A percentile compares a stretch with the other conserved stretches of the same genome.
Evolutionary conservation across 306 rosid genomes (phyloP).

Genomic region (Dalbergia cochinchinensis): DNA sequence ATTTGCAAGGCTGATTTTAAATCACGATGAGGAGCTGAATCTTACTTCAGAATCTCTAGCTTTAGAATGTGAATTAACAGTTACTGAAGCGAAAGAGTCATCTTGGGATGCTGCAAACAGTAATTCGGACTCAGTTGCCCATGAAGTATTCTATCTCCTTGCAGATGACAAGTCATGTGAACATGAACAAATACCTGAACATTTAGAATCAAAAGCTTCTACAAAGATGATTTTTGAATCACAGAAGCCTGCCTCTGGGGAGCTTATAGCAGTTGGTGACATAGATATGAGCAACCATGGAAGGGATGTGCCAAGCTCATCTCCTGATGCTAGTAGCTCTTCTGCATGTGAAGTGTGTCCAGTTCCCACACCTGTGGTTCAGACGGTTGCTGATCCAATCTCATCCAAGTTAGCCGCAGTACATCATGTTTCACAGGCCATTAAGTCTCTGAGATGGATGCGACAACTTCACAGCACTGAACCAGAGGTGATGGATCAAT

Average conservation of each 20-base stretch:
- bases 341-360: conserved; percentile 61
- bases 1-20: conserved; percentile 93
- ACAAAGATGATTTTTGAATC: conserved; percentile 61
- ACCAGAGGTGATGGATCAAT: conserved; percentile 61
- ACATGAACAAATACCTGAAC: conserved; percentile 51
- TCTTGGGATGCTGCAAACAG: conserved; percentile 63
- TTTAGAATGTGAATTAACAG: conserved; percentile 60
- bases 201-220: conserved; percentile 56
- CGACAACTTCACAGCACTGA: conserved; percentile 87
- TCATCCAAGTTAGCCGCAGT: conserved; percentile 93
- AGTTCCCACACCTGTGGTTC: conserved; percentile 69
- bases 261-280: conserved; percentile 55
- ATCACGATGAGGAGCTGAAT: conserved; percentile 77
- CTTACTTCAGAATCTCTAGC: conserved; percentile 76
- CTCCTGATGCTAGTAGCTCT: conserved; percentile 56
- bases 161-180: conserved; percentile 55
- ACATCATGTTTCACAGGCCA: conserved; percentile 98
- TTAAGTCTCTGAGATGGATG: conserved; percentile 94
- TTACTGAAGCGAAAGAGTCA: conserved; percentile 78
- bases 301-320: conserved; percentile 42
- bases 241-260: conserved; percentile 48
- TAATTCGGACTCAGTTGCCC: conserved; percentile 59
- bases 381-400: conserved; percentile 90
- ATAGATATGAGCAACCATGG: conserved; percentile 52
- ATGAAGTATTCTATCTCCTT: conserved; percentile 53